phyloP scores from a whole-genome alignment of 75 land plant species.

The Azolla pinnata region DNA sequence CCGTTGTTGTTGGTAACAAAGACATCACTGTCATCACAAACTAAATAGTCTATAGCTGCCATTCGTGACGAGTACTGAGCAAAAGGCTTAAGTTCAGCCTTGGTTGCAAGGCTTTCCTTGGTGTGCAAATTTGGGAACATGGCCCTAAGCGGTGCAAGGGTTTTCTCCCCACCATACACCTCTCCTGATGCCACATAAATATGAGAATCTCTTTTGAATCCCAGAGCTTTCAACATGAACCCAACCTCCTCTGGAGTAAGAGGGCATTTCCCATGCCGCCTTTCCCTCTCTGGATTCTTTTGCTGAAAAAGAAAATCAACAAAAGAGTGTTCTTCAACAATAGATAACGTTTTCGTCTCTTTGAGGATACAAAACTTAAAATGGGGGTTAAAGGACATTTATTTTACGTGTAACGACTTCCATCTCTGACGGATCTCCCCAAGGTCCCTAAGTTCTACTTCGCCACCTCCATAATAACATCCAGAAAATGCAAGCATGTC shows the following conservation, averaged over 20 bases:
- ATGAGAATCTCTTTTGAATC: constrained; percentile 69
- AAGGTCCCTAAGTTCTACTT: constrained; percentile 68
- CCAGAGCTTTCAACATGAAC: constrained; percentile 79
- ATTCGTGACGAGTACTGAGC: constrained; percentile 76
- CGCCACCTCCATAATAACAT: constrained; percentile 97
- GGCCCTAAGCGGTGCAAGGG: constrained; percentile 67
- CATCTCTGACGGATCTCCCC: constrained; percentile 82
- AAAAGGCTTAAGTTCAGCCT: constrained; percentile 57
- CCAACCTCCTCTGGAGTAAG: constrained; percentile 95
- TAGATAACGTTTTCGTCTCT: background rate
- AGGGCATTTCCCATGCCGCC: constrained; percentile 87
- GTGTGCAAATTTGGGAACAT: constrained; percentile 89
- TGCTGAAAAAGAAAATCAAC: constrained; percentile 36
- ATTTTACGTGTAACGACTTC: constrained; percentile 61
- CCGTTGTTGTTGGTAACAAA: constrained; percentile 98
- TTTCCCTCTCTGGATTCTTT: constrained; percentile 61
- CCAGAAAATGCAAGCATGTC: constrained; percentile 99
- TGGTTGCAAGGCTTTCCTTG: constrained; percentile 66
- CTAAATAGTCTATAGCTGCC: constrained; percentile 97
- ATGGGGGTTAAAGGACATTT: too few species aligned
- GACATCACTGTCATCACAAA: constrained; percentile 88
- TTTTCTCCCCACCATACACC: constrained; percentile 90
- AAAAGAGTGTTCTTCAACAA: constrained; percentile 3
- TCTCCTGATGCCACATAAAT: constrained; percentile 97
- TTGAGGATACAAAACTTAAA: too few species aligned